Conservation (phyloP, 2,329 filamentous ascomycete species). For the Cryphonectria nitschkei region DNA sequence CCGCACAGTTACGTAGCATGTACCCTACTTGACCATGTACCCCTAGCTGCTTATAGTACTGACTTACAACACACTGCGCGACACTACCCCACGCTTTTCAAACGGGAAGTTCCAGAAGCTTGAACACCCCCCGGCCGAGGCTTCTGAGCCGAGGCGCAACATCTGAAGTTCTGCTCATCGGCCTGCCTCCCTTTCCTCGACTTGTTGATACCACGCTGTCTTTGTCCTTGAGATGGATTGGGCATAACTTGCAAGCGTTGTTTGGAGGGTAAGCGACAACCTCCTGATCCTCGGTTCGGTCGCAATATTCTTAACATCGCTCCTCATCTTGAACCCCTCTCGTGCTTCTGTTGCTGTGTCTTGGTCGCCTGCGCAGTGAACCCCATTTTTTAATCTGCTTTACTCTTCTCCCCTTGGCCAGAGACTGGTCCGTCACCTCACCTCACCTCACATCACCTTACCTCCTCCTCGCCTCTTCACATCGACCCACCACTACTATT, state of each 20-base stretch:
- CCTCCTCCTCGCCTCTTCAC: not conserved
- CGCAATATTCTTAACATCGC: not conserved
- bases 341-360: not conserved
- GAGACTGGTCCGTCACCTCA: not conserved
- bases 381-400: not conserved
- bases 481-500: not conserved
- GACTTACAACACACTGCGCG: not conserved
- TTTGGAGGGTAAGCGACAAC: not conserved
- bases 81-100: conserved; percentile 1
- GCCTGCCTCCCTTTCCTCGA: not conserved
- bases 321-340: not conserved
- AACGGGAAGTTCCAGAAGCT: not conserved
- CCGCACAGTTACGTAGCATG: too few species aligned
- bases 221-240: not conserved
- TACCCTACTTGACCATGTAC: too few species aligned
- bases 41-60: not conserved
- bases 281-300: not conserved
- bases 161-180: not conserved
- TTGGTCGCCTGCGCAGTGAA: not conserved
- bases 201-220: not conserved
- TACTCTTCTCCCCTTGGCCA: not conserved
- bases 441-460: conserved; percentile 2
- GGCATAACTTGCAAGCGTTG: not conserved
- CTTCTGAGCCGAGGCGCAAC: conserved; percentile 5
- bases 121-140: not conserved